These are phyloP conservation scores for Nepenthes alata DNA, from an alignment of 179 eudicot genomes.

Conservation along the genomic window DNA sequence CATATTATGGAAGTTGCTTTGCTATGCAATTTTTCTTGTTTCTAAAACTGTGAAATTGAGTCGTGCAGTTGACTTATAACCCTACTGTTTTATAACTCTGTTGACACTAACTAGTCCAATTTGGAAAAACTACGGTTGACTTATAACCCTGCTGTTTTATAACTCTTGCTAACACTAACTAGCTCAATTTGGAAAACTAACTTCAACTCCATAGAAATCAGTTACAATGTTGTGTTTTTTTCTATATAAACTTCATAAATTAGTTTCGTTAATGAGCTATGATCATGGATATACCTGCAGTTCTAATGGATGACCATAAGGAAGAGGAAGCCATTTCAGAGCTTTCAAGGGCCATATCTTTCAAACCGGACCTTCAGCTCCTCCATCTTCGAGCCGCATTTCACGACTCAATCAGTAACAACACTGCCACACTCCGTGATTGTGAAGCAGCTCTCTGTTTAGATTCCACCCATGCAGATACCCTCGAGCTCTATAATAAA, in stretches of 20 bases:
- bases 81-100: no score
- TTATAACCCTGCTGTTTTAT: no score
- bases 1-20: no score
- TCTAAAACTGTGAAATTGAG: no score
- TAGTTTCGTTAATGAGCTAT: not conserved
- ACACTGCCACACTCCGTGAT: constrained; percentile 38
- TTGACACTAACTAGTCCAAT: no score
- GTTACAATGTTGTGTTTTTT: not conserved
- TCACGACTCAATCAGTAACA: constrained; percentile 75
- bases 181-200: no score
- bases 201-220: no score
- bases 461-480: constrained; percentile 55
- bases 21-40: no score
- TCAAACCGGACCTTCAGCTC: constrained; percentile 72
- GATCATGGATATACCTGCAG: constrained; percentile 27
- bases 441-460: constrained; percentile 94
- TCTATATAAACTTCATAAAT: no score
- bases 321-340: constrained; percentile 76
- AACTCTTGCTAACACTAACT: no score
- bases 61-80: no score
- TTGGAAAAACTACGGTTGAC: no score
- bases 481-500: constrained; percentile 52
- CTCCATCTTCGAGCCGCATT: constrained; percentile 93
- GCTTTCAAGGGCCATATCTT: constrained; percentile 65
- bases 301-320: constrained; percentile 82